Conservation (phyloP, 2,329 filamentous ascomycete genomes). For the Plectosphaerella sp. region DNA sequence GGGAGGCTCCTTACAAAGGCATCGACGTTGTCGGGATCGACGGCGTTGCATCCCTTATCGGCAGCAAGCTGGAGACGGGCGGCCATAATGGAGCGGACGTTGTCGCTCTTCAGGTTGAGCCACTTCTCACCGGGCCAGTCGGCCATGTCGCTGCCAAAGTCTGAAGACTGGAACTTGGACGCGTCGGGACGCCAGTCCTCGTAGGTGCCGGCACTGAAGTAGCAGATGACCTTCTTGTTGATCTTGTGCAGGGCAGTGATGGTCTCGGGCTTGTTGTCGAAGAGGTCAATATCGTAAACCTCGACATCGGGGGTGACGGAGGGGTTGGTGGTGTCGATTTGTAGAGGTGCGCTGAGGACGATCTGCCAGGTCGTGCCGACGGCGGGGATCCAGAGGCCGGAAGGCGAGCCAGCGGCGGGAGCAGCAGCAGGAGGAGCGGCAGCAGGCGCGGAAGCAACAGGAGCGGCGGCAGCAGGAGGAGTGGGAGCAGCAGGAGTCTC, state of each 20-base stretch:
- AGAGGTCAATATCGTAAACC: conserved; percentile 47
- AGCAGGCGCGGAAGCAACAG: too few species aligned
- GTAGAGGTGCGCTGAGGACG: conserved; percentile 40
- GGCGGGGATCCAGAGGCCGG: conserved; percentile 43
- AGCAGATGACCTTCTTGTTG: conserved; percentile 65
- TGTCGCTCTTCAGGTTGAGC: conserved; percentile 53
- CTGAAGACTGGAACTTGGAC: conserved; percentile 45
- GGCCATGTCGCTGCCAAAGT: conserved; percentile 54
- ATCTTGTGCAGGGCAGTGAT: conserved; percentile 53
- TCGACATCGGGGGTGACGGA: conserved; percentile 39
- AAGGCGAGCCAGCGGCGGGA: too few species aligned
- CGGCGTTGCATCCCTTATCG: conserved; percentile 62
- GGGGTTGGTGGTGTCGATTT: conserved; percentile 32
- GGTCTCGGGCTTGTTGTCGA: conserved; percentile 41
- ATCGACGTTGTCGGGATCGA: conserved; percentile 70
- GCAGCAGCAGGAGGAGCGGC: too few species aligned
- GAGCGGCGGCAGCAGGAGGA: too few species aligned
- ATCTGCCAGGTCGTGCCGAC: conserved; percentile 58
- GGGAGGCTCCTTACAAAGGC: conserved; percentile 43
- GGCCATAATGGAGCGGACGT: conserved; percentile 62
- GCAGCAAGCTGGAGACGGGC: conserved; percentile 53
- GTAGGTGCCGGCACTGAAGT: conserved; percentile 68
- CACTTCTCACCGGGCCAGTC: conserved; percentile 66
- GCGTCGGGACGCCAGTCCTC: conserved; percentile 60
- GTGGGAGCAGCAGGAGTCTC: too few species aligned